Base-by-base conservation (phyloP, 2,329 filamentous ascomycete species). In the Thermomyces lanuginosus region DNA sequence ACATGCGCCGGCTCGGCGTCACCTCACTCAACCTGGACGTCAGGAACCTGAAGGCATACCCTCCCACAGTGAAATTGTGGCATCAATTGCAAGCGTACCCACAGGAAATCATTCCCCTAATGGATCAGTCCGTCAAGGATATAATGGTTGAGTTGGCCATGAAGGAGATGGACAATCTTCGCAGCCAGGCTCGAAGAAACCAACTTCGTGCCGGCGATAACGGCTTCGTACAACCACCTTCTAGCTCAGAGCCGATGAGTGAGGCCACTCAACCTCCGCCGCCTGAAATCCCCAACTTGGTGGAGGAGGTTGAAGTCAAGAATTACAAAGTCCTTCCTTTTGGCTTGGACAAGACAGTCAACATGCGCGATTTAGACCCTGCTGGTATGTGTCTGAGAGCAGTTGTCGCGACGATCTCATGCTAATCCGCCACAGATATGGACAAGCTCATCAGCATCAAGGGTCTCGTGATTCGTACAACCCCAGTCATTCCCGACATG, bases 401-500 rank as follows among this genome's bases (percentile, higher is more conserved):
- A 17, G n/a, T 19, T n/a, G n/a, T n/a, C n/a, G n/a, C n/a, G n/a
- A n/a, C n/a, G n/a, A 21, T 20, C 14, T 6, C 21, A 19, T 26
- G n/a, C 16, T 26, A 20, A 17, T n/a, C 6, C n/a, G 14, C 14
- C 8, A 18, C 14, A 67, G 82, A 95, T 46, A 92, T 95, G 70
- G 91, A 98, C 55, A 91, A 91, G 47, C 69, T 98, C 38, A 76
- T 98, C 38, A 81, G 76, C 38, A 76, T 98, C 55, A 98, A 95
- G 56, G 89, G 89, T 23, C 65, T 98, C 9, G 89, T 98, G 34
- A 98, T 98, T 44, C 75, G 89, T 35, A 79, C 89, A 3, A 95
- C 89, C 0, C 83, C 89, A 1, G 80, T 98, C 38, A 95, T 98
- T 37, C 89, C 89, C 1, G 89, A 98, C 44, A 98, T 98, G 91